A percentile compares a stretch with the other conserved stretches of the same genome.
phyloP scores from a whole-genome alignment of 108 stramenopile species.

The Nitzschia inconspicua region DNA sequence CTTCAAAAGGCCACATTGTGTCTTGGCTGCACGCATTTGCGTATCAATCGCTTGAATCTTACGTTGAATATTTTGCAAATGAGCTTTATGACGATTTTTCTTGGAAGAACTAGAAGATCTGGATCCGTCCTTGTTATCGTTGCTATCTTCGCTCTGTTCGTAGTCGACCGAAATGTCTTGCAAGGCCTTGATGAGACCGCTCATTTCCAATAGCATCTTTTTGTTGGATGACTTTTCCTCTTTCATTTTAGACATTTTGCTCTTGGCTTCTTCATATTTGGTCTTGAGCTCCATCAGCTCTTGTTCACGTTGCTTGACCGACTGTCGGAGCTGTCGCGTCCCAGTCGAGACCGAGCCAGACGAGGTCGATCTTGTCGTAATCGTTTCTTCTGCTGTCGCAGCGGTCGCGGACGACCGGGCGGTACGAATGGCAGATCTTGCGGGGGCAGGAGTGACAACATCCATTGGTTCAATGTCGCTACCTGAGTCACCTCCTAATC shows the following conservation, averaged over 20 bases:
- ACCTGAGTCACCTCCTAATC: too few relatives aligned
- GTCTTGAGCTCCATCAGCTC: neutral
- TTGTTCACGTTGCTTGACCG: neutral
- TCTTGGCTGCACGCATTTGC: conserved; percentile 14
- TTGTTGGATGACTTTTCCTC: conserved; percentile 11
- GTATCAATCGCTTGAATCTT: conserved; percentile 24
- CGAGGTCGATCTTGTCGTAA: neutral
- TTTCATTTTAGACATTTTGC: conserved; percentile 18
- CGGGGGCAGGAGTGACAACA: too few relatives aligned
- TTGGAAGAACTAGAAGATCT: neutral
- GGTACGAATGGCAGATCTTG: too few relatives aligned
- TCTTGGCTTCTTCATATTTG: conserved; percentile 27
- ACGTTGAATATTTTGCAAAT: conserved; percentile 13
- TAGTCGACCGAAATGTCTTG: conserved; percentile 17
- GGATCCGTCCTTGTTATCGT: neutral
- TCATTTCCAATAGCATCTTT: conserved; percentile 24
- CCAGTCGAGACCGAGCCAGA: neutral
- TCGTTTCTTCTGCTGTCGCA: neutral
- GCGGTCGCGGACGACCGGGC: neutral
- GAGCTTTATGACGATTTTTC: too few relatives aligned
- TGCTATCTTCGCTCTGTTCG: neutral
- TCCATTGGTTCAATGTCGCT: too few relatives aligned
- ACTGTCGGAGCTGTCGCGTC: neutral
- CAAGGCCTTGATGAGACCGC: conserved; percentile 13
- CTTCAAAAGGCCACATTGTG: conserved; percentile 13